Conservation (phyloP, 169 alveolate species). For the Plasmodium blacklocki region DNA sequence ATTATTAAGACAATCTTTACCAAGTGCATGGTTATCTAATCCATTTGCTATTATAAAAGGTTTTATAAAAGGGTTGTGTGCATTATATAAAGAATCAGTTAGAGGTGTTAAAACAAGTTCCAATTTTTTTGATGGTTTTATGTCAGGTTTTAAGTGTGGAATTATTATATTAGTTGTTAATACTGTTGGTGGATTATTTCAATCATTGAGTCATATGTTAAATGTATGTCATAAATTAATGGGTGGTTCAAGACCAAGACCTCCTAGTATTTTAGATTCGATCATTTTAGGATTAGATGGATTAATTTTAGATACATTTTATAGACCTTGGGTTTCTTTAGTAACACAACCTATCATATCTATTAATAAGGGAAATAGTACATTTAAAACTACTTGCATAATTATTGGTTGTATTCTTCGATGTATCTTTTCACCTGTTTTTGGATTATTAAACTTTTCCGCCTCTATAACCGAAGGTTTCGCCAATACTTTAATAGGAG, state of each 20-base stretch:
- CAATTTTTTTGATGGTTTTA: conserved; percentile 88
- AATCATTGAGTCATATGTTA: conserved; percentile 88
- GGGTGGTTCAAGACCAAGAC: conserved; percentile 92
- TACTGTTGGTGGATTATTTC: conserved; percentile 92
- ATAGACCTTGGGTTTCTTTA: conserved; percentile 91
- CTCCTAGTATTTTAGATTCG: conserved; percentile 92
- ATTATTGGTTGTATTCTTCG: conserved; percentile 78
- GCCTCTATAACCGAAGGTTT: conserved; percentile 92
- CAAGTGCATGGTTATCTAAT: conserved; percentile 92
- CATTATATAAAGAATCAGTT: conserved; percentile 85
- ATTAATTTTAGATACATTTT: conserved; percentile 88
- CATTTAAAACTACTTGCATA: conserved; percentile 48
- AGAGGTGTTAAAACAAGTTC: conserved; percentile 82
- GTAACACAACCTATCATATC: conserved; percentile 82
- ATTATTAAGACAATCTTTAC: conserved; percentile 91
- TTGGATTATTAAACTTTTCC: conserved; percentile 88
- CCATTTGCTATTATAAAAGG: conserved; percentile 91
- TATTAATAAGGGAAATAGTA: conserved; percentile 80
- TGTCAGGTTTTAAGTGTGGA: conserved; percentile 91
- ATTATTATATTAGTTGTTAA: conserved; percentile 87
- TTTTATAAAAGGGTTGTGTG: conserved; percentile 85
- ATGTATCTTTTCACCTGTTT: conserved; percentile 89
- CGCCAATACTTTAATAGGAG: conserved; percentile 92
- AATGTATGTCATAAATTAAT: conserved; percentile 90
- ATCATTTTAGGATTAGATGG: conserved; percentile 92